phyloP scores from a whole-genome alignment of 2,329 filamentous ascomycete species.

The Trichoderma sp. region DNA sequence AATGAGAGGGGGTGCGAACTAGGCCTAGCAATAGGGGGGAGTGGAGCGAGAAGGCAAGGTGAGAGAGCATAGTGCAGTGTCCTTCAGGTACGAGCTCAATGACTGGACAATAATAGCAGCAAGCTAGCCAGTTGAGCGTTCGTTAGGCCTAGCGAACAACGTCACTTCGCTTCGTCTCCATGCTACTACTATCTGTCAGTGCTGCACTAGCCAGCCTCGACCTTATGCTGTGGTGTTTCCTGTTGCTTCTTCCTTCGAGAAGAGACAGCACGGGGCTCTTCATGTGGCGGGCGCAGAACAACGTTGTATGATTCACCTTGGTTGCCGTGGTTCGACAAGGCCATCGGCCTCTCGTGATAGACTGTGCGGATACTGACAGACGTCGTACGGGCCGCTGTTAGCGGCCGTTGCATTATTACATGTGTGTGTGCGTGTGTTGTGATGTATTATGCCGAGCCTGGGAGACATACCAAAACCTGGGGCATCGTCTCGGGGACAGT shows the following conservation, averaged over 20 bases:
- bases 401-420: neutral
- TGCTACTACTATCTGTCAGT: neutral
- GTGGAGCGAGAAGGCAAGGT: neutral
- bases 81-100: neutral
- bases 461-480: neutral
- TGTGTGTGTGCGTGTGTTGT: neutral
- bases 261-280: neutral
- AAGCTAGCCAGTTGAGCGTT: neutral
- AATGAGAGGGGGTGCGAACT: neutral
- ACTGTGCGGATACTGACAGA: neutral
- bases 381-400: neutral
- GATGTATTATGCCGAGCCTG: neutral
- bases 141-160: neutral
- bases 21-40: neutral
- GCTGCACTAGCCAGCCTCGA: neutral
- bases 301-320: neutral
- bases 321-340: neutral
- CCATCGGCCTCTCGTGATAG: neutral
- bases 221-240: neutral
- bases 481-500: neutral
- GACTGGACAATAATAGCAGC: slow-evolving; percentile 1
- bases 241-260: neutral
- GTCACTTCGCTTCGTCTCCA: neutral
- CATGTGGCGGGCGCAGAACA: neutral
- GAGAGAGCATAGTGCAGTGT: neutral